Base-by-base conservation (phyloP, 495 filamentous ascomycete genomes). In the Tricharina praecox region DNA sequence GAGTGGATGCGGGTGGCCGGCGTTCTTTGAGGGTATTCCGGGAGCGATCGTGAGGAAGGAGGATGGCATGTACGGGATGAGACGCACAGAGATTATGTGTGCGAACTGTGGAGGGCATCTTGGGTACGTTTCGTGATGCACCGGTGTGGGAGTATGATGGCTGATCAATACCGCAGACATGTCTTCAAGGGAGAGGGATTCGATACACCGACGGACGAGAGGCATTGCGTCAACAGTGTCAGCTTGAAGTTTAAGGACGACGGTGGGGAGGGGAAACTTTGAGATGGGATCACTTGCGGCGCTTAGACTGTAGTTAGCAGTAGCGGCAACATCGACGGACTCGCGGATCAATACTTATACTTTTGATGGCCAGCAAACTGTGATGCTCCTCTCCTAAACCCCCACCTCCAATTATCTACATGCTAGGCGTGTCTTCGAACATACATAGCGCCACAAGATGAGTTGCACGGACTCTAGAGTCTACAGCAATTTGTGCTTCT, bases 171-270 rank as follows among this genome's bases (percentile, higher is more conserved):
- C 8, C 19, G 33, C 21, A 58, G 55, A 1, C 90, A 97, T 70
- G 86, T 96, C 28, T 97, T 97, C 60, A 92, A 93, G 70, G 90
- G 90, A 5, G 90, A 97, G 64, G 85, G 86, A 32, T 93, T 78
- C 64, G 61, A 70, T 8, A 95, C 84, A 15, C 86, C 90, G 36
- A 95, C 87, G 38, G 82, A 97, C 63, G 87, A 96, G 76, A 68
- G 90, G 43, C 90, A 97, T 67, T 97, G 90, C 63, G 90, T 97
- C 41, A 97, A 97, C 62, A 90, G 84, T 53, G 65, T 96, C 18
- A 92, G 83, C 63, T 68, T 97, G 67, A 87, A 73, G 46, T 97
- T 97, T 62, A 67, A 62, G 19, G 73, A 78, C 36, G 79, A 77
- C n/a, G n/a, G n/a, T n/a, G n/a, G n/a, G n/a, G n/a, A n/a, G n/a